Percentiles rank a stretch among this genome's conserved stretches.
These are phyloP conservation scores for Myxozyma sirexii DNA, from an alignment of 805 yeast species.

Conservation along the genomic window DNA sequence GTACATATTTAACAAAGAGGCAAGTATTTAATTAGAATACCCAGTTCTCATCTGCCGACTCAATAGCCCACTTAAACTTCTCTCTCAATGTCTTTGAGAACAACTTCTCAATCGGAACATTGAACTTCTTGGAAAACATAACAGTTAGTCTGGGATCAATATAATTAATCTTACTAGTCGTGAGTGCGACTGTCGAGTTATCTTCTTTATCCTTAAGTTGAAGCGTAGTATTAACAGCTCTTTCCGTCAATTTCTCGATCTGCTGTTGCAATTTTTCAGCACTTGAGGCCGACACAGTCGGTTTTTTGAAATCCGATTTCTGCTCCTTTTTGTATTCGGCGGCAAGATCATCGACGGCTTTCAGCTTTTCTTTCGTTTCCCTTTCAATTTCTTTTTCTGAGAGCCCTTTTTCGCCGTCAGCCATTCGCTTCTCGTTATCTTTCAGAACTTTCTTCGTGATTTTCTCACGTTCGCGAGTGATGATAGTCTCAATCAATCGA, in stretches of 20 bases:
- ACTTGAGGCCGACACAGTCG: conserved; percentile 52
- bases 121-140: conserved; percentile 79
- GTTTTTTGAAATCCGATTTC: conserved; percentile 61
- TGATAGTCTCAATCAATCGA: conserved; percentile 58
- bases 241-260: conserved; percentile 68
- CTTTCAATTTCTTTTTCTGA: conserved; percentile 52
- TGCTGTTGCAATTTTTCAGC: conserved; percentile 72
- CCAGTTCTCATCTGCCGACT: conserved; percentile 87
- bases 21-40: conserved; percentile 53
- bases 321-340: conserved; percentile 49
- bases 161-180: conserved; percentile 92
- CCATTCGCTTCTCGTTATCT: conserved; percentile 73
- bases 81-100: conserved; percentile 90
- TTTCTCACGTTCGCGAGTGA: conserved; percentile 66
- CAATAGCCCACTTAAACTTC: conserved; percentile 95
- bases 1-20: neutral
- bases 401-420: conserved; percentile 45
- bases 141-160: conserved; percentile 93
- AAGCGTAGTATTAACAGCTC: conserved; percentile 67
- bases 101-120: conserved; percentile 88
- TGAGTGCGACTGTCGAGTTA: conserved; percentile 87
- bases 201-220: conserved; percentile 92
- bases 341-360: conserved; percentile 55
- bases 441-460: conserved; percentile 64
- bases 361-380: conserved; percentile 61